A percentile compares a stretch with the other conserved stretches of the same genome.
Conservation (phyloP, 495 filamentous ascomycete species). For the Aspergillus mulundensis region DNA sequence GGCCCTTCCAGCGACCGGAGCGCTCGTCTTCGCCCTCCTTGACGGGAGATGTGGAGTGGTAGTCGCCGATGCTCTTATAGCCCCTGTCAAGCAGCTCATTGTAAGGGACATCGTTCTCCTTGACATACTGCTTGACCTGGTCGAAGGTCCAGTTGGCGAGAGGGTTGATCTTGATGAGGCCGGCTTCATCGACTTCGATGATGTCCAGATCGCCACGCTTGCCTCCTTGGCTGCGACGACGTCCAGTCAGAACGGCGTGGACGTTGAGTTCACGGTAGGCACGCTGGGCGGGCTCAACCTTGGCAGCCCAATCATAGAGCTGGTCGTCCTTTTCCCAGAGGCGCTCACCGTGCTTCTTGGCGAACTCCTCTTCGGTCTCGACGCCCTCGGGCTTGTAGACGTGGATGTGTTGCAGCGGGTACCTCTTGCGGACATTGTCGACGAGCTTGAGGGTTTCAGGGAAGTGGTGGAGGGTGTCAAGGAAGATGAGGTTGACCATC, state of each 20-base stretch:
- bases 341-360: conserved; percentile 70
- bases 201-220: conserved; percentile 85
- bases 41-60: conserved; percentile 93
- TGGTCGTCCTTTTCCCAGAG: conserved; percentile 85
- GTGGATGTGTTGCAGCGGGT: conserved; percentile 76
- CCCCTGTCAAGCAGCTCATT: conserved; percentile 85
- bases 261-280: conserved; percentile 87
- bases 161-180: conserved; percentile 97
- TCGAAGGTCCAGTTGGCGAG: conserved; percentile 92
- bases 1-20: conserved; percentile 95
- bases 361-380: conserved; percentile 70
- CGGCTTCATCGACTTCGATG: conserved; percentile 87
- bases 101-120: conserved; percentile 84
- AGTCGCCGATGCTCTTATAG: conserved; percentile 97
- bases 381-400: conserved; percentile 78
- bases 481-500: conserved; percentile 86
- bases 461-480: conserved; percentile 97
- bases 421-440: conserved; percentile 68
- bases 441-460: conserved; percentile 81
- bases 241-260: conserved; percentile 90
- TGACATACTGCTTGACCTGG: conserved; percentile 83
- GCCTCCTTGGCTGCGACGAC: conserved; percentile 87
- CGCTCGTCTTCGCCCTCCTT: conserved; percentile 90
- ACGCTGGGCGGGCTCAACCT: conserved; percentile 93
- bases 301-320: conserved; percentile 93